Percentiles rank a stretch among this genome's conserved stretches.
phyloP scores from a whole-genome alignment of 1,139 yeast species.

The Zygosaccharomyces sapae region DNA sequence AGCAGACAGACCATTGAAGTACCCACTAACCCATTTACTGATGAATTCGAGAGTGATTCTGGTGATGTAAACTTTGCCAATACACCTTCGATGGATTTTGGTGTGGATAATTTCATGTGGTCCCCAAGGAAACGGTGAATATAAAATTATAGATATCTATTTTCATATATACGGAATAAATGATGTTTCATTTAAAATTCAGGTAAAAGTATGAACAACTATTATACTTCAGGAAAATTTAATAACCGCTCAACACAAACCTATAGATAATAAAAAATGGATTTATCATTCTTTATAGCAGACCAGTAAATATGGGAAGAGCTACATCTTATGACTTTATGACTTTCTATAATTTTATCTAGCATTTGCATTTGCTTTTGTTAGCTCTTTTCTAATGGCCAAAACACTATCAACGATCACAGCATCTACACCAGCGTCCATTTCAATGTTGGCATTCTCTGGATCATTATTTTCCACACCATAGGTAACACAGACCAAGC shows the following conservation, averaged over 20 bases:
- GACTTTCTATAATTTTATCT: not conserved
- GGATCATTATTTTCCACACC: slow-evolving; percentile 86
- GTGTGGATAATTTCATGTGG: slow-evolving; percentile 31
- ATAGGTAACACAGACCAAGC: slow-evolving; percentile 90
- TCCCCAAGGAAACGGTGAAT: slow-evolving; percentile 22
- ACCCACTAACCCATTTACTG: slow-evolving; percentile 8
- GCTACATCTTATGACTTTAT: not conserved
- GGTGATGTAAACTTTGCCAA: slow-evolving; percentile 9
- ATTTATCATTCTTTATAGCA: not conserved
- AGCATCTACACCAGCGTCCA: slow-evolving; percentile 95
- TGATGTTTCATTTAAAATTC: no score
- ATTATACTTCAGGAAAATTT: not conserved
- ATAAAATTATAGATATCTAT: not conserved
- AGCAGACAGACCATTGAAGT: slow-evolving; percentile 2
- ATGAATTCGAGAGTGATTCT: slow-evolving; percentile 8
- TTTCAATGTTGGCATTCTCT: slow-evolving; percentile 75
- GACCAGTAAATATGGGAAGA: not conserved
- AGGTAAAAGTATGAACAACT: no score
- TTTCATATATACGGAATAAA: not conserved
- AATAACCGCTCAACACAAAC: not conserved
- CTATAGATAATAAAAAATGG: not conserved
- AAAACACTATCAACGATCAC: slow-evolving; percentile 93
- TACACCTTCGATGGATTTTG: slow-evolving; percentile 30
- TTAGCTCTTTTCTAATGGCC: slow-evolving; percentile 82
- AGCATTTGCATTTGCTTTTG: slow-evolving; percentile 20